phyloP scores from a whole-genome alignment of 257 asterid genomes.

The Capsicum baccatum region DNA sequence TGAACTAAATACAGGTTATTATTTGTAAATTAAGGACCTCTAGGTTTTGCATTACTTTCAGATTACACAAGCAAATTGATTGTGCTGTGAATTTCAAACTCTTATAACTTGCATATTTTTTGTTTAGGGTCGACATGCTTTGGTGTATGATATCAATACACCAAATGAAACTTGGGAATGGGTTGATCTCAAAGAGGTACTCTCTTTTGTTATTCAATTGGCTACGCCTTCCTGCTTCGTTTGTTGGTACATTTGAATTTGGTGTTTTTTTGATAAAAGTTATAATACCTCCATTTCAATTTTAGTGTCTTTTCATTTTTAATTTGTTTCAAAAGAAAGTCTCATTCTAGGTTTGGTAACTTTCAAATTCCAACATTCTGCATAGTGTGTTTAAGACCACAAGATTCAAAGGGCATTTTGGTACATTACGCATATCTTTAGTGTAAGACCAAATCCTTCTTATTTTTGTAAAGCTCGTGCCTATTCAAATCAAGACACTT shows the following conservation, averaged over 20 bases:
- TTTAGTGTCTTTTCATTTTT: not conserved
- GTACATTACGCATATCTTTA: constrained; percentile 2
- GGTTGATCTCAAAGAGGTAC: constrained; percentile 93
- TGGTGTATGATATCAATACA: constrained; percentile 81
- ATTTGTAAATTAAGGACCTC: not conserved
- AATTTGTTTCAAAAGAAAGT: not conserved
- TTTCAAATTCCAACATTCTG: not conserved
- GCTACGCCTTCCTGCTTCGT: constrained; percentile 10
- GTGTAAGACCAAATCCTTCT: not conserved
- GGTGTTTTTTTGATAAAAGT: not conserved
- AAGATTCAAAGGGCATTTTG: constrained; percentile 14
- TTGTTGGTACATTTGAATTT: not conserved
- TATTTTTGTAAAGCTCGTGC: not conserved
- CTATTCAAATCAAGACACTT: constrained; percentile 12
- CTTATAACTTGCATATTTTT: constrained; percentile 28
- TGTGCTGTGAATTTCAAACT: constrained; percentile 1
- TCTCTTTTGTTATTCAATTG: constrained; percentile 27
- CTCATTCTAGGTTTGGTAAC: not conserved
- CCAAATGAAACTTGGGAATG: constrained; percentile 77
- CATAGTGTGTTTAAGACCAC: not conserved
- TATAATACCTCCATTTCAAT: not conserved
- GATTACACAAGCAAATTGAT: not conserved
- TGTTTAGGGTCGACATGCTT: constrained; percentile 83
- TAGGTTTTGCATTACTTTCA: not conserved
- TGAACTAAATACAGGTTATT: not conserved